Base-by-base conservation (phyloP, 371 early-diverging fungal species). In the Scutellospora calospora region DNA sequence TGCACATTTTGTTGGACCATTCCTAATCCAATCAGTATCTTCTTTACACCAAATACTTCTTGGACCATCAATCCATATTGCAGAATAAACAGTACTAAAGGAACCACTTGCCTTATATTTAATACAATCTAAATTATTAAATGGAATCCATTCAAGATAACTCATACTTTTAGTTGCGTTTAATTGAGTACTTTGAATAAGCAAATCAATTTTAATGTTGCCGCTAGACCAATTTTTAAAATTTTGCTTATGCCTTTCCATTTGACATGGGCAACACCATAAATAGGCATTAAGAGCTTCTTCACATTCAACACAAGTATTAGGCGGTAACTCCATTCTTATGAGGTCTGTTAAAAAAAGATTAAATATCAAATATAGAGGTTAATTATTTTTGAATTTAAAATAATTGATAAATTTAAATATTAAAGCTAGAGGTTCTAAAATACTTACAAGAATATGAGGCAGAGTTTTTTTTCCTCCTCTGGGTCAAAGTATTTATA, bases 211-310 rank as follows among this genome's bases (percentile, higher is more conserved):
- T 63, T 49, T 29, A 3, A n/a, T 22, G 51, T 49, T 16, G 12
- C 35, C 65, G 3, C 59, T 41, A 1, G 78, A 63, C 78, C 78
- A 77, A 22, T 38, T 77, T 25, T 77, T 33, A 63, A 51, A 60
- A 49, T 63, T 60, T 27, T 60, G 41, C 27, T 41, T 27, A 31
- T 49, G 27, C n/a, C 49, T 35, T 20, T 27, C 22, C 8, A 5
- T 33, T 63, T 77, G 63, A 45, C 77, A 77, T 41, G 11, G 45
- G 45, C 77, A 77, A 63, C 77, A 77, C 63, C 63, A 77, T 27
- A 29, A 29, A 33, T 29, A 27, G 14, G 29, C 5, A 16, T 62
- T 22, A 20, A 62, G 31, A 29, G 27, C 14, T 62, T 29, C 27
- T 18, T 31, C 20, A 29, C 63, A 62, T 6, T 38, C 38, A 38